Base-by-base conservation (phyloP, 2,329 filamentous ascomycete species). In the Fusarium praegraminearum region DNA sequence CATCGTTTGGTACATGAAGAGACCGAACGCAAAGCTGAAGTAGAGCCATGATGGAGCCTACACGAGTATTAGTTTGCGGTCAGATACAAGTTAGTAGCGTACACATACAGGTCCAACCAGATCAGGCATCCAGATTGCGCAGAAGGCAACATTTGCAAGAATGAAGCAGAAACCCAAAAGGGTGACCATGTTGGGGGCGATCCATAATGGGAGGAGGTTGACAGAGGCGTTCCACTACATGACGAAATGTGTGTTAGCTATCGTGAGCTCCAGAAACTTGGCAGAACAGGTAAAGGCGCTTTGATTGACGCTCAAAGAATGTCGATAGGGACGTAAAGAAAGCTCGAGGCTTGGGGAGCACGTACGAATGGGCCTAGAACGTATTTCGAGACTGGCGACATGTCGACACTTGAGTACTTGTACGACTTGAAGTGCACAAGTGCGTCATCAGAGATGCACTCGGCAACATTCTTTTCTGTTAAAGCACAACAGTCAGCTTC, bases 1-100 rank as follows among this genome's bases (percentile, higher is more conserved):
- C 91, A 99, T 94, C 16, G 96, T 99, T 74, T 96, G 97, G 82
- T 98, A 97, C 93, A 97, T 96, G 91, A 97, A 99, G 62, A 99
- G 87, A 41, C 96, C 96, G 71, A 97, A 88, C 2, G 94, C 95
- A 80, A 98, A 98, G 82, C 93, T 97, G 78, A 93, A 97, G 83
- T 97, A 98, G 22, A 98, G 81, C 95, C 96, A 98, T 75, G 91
- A 87, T 11, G 94, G 94, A 22, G 90, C 93, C 90, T 96, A 51
- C 18, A 63, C 24, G 22, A 45, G 26, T 43, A 61, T 75, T 36
- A 74, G 66, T 43, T 55, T 49, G 13, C 30, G 30, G 45, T 38
- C 46, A 16, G 16, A 20, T 22, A 22, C 7, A 12, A n/a, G n/a
- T 35, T 12, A 30, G n/a, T 10, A 30, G 32, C 15, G 43, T 49